Evolutionary conservation across 768 basidiomycete species (phyloP).

Genomic region (Lepiota subincarnata): DNA sequence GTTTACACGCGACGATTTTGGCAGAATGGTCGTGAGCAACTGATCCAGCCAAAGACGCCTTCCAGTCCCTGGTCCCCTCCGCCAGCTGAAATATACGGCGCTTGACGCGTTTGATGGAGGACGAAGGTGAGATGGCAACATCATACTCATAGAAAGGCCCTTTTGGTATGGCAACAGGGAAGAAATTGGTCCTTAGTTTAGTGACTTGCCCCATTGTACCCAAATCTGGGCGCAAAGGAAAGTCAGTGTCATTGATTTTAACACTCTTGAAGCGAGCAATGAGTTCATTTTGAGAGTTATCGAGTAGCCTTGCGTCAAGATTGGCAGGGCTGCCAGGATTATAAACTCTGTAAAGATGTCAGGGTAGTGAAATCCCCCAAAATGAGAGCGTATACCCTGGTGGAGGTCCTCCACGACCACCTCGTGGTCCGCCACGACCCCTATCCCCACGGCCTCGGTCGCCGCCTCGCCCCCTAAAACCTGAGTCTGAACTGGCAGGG

Average conservation of each 20-base stretch:
- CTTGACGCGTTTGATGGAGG: slow-evolving; percentile 48
- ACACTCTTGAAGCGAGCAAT: slow-evolving; percentile 32
- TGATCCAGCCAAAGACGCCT: slow-evolving; percentile 35
- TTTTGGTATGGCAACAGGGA: slow-evolving; percentile 51
- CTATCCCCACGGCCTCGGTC: slow-evolving; percentile 34
- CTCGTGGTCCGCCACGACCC: slow-evolving; percentile 17
- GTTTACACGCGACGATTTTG: slow-evolving; percentile 45
- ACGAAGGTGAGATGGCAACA: slow-evolving; percentile 49
- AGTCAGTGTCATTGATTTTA: slow-evolving; percentile 28
- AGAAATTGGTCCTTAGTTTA: slow-evolving; percentile 64
- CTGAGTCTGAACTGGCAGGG: not conserved
- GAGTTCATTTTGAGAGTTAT: slow-evolving; percentile 38
- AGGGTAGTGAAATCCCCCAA: slow-evolving; percentile 5
- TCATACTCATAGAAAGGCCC: slow-evolving; percentile 57
- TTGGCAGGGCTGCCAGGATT: slow-evolving; percentile 30
- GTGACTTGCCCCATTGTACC: slow-evolving; percentile 46
- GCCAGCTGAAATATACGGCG: slow-evolving; percentile 61
- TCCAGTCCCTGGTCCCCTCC: slow-evolving; percentile 48
- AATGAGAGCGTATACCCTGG: slow-evolving; percentile 29
- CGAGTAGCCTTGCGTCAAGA: slow-evolving; percentile 39
- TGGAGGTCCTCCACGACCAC: slow-evolving; percentile 26
- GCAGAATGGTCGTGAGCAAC: slow-evolving; percentile 56
- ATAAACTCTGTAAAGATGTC: slow-evolving; percentile 31
- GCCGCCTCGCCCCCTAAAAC: slow-evolving; percentile 21
- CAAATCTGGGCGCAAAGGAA: slow-evolving; percentile 59